Conservation (phyloP, 75 land plant species). For the Pinus albicaulis region DNA sequence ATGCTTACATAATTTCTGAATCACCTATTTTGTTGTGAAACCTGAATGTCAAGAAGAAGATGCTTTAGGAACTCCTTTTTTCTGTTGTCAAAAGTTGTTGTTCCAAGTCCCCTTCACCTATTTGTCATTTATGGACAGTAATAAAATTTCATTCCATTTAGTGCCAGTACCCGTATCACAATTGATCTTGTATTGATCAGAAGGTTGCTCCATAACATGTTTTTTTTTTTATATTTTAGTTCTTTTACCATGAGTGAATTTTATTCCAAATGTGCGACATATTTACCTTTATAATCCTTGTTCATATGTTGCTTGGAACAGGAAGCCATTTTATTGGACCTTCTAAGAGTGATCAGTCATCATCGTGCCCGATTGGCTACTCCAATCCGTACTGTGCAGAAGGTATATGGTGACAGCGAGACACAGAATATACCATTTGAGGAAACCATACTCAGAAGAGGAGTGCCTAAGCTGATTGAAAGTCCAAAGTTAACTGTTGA, state of each 20-base stretch:
- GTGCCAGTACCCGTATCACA: neutral
- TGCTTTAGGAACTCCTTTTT: no score
- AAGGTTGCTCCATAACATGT: neutral
- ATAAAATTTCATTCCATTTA: no score
- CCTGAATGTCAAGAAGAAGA: no score
- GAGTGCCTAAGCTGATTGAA: constrained; percentile 41
- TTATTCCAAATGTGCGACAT: constrained; percentile 1
- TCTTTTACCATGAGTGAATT: neutral
- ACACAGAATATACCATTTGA: constrained; percentile 57
- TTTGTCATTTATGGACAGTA: no score
- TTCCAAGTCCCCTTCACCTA: no score
- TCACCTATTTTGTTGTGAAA: neutral
- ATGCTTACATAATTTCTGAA: constrained; percentile 7
- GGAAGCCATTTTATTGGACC: constrained; percentile 87
- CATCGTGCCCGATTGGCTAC: constrained; percentile 95
- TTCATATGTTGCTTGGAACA: constrained; percentile 24
- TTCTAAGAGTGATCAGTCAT: constrained; percentile 91
- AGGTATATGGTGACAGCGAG: constrained; percentile 66
- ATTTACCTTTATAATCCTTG: neutral
- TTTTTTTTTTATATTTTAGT: neutral
- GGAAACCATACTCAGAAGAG: constrained; percentile 31
- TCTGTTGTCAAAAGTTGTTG: no score
- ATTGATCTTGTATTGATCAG: neutral
- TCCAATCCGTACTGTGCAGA: constrained; percentile 91
- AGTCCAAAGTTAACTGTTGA: constrained; percentile 48